Base-by-base conservation (phyloP, 1,284 basidiomycete species). In the Ceratobasidium sp. region DNA sequence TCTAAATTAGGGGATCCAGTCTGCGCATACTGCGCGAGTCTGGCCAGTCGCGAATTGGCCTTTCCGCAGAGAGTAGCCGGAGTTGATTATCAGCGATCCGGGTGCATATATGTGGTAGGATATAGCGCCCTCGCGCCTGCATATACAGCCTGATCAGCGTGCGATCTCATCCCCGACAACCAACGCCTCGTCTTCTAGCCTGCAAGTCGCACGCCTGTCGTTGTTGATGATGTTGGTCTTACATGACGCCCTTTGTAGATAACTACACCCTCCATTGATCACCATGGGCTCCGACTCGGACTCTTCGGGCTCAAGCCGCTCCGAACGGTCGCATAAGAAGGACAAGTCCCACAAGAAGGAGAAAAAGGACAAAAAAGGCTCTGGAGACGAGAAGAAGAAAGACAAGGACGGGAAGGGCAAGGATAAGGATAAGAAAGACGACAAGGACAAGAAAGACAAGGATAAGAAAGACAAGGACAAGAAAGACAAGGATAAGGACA, bases 221-320 rank as follows among this genome's bases (percentile, higher is more conserved):
- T 14, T 7, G 8, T 27, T 49, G 48, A 13, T 49, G 14, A 53
- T 29, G 24, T 9, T 9, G 31, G 22, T 27, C 24, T 31, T 34
- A 29, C 9, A 58, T 31, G 19, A 14, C 29, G 29, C 16, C 39
- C 8, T 59, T 37, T 14, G 19, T 19, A 34, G 13, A 29, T 22
- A 37, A 22, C 31, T 14, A 37, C 27, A 34, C 31, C 37, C 19
- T 37, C 34, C 41, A 8, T 43, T 24, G 41, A 68, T 34, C 24
- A 68, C 53, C 19, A 53, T 53, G 53, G 66, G 66, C 39, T 68
- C 66, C 27, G 66, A 58, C 39, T 69, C 66, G 4, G 66, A 69
- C 29, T 49, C 49, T 19, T 69, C 66, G 22, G 53, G 58, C 19
- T 69, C 66, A 5, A 53, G 66, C 22, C 66, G 66, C 39, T 69